Evolutionary conservation across 441 rosid species (phyloP).

Genomic region (Adansonia madagascariensis): DNA sequence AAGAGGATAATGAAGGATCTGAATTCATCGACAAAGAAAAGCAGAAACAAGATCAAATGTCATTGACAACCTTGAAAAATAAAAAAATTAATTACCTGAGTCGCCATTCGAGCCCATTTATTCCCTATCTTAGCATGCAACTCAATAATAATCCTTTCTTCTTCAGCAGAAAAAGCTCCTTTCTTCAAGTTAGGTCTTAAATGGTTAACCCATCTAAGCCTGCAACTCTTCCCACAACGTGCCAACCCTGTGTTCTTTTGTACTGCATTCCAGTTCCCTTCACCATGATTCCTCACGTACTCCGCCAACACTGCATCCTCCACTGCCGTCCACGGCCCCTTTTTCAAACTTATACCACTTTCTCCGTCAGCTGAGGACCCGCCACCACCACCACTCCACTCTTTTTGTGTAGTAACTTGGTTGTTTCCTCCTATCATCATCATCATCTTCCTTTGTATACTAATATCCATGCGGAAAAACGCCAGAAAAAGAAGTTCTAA

Average conservation of each 20-base stretch:
- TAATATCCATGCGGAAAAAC: too few species aligned
- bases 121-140: conserved; percentile 82
- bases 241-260: conserved; percentile 74
- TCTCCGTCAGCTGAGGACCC: conserved; percentile 24
- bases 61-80: background rate
- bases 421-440: conserved; percentile 4
- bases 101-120: conserved; percentile 98
- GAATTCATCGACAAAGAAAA: background rate
- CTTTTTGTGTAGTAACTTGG: conserved; percentile 22
- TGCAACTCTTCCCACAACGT: conserved; percentile 92
- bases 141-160: conserved; percentile 74
- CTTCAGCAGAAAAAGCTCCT: conserved; percentile 75
- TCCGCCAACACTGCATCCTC: conserved; percentile 71
- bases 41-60: background rate
- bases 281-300: conserved; percentile 80
- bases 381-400: conserved; percentile 46
- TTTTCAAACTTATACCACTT: conserved; percentile 53
- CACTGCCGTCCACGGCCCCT: conserved; percentile 92
- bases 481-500: too few species aligned
- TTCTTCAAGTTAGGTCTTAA: conserved; percentile 77
- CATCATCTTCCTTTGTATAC: background rate
- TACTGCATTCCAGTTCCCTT: conserved; percentile 94
- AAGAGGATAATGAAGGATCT: background rate
- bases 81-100: conserved; percentile 48
- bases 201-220: conserved; percentile 95